These are phyloP conservation scores for Saccharomycopsis hybrid DNA, from an alignment of 1,139 yeast genomes.

Conservation along the genomic window DNA sequence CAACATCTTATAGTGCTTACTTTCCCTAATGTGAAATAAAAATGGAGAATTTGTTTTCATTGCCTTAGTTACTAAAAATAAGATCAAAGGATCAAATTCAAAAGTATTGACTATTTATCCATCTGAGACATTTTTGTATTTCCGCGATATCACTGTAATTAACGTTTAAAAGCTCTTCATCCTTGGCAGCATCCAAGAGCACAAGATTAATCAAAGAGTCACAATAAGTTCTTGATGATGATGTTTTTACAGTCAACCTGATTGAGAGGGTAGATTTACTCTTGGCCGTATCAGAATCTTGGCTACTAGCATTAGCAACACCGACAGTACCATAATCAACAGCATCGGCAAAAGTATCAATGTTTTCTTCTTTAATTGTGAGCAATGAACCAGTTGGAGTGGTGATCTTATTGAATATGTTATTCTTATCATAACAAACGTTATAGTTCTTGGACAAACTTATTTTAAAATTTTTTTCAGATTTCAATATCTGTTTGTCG, in stretches of 20 bases:
- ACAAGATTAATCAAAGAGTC: slow-evolving; percentile 15
- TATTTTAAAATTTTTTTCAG: slow-evolving; percentile 10
- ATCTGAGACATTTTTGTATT: slow-evolving; percentile 58
- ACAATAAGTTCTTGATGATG: slow-evolving; percentile 12
- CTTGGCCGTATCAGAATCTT: too few species aligned
- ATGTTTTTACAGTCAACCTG: slow-evolving; percentile 27
- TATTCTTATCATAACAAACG: slow-evolving; percentile 7
- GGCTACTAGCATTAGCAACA: too few species aligned
- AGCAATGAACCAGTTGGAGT: slow-evolving; percentile 10
- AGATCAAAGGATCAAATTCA: too few species aligned
- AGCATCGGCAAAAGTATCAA: slow-evolving; percentile 17
- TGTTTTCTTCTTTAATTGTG: slow-evolving; percentile 21
- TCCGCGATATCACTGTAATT: slow-evolving; percentile 55
- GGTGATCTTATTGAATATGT: slow-evolving; percentile 13
- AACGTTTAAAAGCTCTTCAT: slow-evolving; percentile 37
- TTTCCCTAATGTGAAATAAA: too few species aligned
- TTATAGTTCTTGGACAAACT: slow-evolving; percentile 26
- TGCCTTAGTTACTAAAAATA: too few species aligned
- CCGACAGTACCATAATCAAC: slow-evolving; percentile 23
- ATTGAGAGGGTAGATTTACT: too few species aligned
- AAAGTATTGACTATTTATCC: slow-evolving; percentile 40
- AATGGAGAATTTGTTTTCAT: too few species aligned
- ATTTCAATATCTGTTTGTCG: slow-evolving; percentile 21
- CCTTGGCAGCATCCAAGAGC: slow-evolving; percentile 28
- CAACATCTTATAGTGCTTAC: too few species aligned